Evolutionary conservation across 2,329 filamentous ascomycete species (phyloP).

Genomic region (Lachnellula hyalina): DNA sequence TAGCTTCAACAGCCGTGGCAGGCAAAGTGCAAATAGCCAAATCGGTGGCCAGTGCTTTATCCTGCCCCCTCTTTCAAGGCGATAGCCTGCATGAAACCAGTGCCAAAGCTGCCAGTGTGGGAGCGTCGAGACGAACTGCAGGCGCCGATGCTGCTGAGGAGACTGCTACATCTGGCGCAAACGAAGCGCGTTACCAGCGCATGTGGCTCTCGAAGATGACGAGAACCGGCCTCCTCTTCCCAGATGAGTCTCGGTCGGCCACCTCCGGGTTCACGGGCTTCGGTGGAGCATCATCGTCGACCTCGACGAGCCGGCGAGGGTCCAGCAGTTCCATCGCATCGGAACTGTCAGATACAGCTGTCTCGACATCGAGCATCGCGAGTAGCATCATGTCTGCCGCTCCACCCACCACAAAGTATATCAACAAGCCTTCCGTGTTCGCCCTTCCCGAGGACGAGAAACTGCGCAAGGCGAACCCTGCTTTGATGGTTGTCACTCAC

Average conservation of each 20-base stretch:
- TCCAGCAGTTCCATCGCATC: slow-evolving; percentile 24
- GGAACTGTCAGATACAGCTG: not conserved
- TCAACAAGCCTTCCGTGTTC: slow-evolving; percentile 10
- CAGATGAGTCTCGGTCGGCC: slow-evolving; percentile 30
- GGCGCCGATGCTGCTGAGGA: not conserved
- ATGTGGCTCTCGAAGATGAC: slow-evolving; percentile 33
- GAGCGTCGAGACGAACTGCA: not conserved
- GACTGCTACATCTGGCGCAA: slow-evolving; percentile 4
- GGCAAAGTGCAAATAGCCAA: slow-evolving; percentile 30
- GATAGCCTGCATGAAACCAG: slow-evolving; percentile 30
- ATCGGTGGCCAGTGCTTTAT: slow-evolving; percentile 24
- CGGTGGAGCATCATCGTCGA: slow-evolving; percentile 22
- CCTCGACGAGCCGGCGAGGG: slow-evolving; percentile 25
- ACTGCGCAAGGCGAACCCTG: slow-evolving; percentile 22
- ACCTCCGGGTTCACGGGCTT: slow-evolving; percentile 30
- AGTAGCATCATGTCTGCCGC: not conserved
- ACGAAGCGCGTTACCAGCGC: slow-evolving; percentile 28
- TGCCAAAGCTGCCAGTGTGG: slow-evolving; percentile 28
- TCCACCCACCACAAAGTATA: slow-evolving; percentile 1
- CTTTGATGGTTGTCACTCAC: slow-evolving; percentile 30
- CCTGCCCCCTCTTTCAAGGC: slow-evolving; percentile 27
- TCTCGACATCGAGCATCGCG: not conserved
- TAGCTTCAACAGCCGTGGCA: slow-evolving; percentile 23
- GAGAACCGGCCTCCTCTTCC: slow-evolving; percentile 29
- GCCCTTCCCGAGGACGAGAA: slow-evolving; percentile 20